phyloP scores from a whole-genome alignment of 148 eudicot species.

The Limonium bicolor region DNA sequence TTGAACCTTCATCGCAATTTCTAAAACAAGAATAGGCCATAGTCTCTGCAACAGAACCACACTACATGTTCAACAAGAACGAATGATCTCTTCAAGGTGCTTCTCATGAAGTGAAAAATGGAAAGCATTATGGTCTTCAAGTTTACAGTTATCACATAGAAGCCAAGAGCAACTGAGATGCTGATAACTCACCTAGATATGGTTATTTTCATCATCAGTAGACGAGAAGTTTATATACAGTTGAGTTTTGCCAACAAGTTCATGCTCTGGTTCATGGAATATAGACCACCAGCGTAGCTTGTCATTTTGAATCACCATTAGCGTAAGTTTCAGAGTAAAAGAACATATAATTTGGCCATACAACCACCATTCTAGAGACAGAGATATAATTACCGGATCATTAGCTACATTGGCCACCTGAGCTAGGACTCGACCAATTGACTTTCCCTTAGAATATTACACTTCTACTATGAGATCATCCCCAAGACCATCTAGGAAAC shows the following conservation, averaged over 20 bases:
- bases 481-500: conserved; percentile 87
- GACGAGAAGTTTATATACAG: conserved; percentile 66
- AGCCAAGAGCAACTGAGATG: background rate
- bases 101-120: background rate
- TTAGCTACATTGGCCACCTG: conserved; percentile 84
- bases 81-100: background rate
- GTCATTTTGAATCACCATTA: conserved; percentile 49
- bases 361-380: no score
- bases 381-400: conserved; percentile 50
- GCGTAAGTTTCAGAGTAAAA: no score
- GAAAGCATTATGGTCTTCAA: background rate
- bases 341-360: no score
- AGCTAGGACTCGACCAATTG: conserved; percentile 62
- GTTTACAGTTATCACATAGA: no score
- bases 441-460: conserved; percentile 71
- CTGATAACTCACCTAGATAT: conserved; percentile 33
- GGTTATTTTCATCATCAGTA: conserved; percentile 47
- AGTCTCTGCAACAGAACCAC: conserved; percentile 85
- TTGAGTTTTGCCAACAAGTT: conserved; percentile 85
- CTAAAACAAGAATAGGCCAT: conserved; percentile 75
- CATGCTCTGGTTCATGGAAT: conserved; percentile 88
- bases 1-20: conserved; percentile 91
- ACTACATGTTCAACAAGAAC: conserved; percentile 11
- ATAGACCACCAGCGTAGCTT: conserved; percentile 94
- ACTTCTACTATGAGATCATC: conserved; percentile 85